Evolutionary conservation across 768 basidiomycete species (phyloP), one percentile per base, ranked within the genome.

Genomic region (Mycena vulgaris): DNA sequence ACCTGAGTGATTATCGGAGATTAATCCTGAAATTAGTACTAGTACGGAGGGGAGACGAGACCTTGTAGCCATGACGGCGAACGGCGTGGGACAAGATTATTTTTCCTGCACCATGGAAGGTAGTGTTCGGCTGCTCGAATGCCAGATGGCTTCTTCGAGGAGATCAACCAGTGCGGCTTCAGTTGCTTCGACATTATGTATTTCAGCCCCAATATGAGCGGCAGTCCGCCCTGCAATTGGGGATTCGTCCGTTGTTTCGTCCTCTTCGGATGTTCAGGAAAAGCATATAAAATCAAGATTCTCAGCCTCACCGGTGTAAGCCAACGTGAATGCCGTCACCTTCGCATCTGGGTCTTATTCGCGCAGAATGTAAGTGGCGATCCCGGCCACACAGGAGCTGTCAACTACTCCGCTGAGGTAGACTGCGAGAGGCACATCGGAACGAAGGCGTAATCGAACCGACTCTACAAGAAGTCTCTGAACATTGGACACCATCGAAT

Each of bases 361-460:
- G 1, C 62, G 52, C 6, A 74, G 55, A 6, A 71, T 25, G 5
- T 64, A 30, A 8, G 70, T 55, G 17, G 70, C 66, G 30, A 74
- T 74, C 2, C 73, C 70, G 5, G n/a, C n/a, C n/a, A n/a, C n/a
- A n/a, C n/a, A n/a, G n/a, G n/a, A n/a, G n/a, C n/a, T n/a, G n/a
- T n/a, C 74, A 47, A 74, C 70, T 11, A 71, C 74, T 6, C 74
- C 74, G 28, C 74, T 74, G 51, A 75, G 71, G 37, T 72, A 74
- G 2, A 74, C 56, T 1, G 69, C 70, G 27, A 68, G 42, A 0
- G 73, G 73, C 14, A 74, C 73, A 27, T 74, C 73, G 2, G 70
- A 53, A 11, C 73, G 49, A 4, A 74, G 57, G 3, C 73, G 69
- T 3, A 70, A 63, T 1, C 66, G 48, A 3, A 74, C 70, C 19